Base-by-base conservation (phyloP, 805 yeast species). In the Barnettozyma wickerhamii region DNA sequence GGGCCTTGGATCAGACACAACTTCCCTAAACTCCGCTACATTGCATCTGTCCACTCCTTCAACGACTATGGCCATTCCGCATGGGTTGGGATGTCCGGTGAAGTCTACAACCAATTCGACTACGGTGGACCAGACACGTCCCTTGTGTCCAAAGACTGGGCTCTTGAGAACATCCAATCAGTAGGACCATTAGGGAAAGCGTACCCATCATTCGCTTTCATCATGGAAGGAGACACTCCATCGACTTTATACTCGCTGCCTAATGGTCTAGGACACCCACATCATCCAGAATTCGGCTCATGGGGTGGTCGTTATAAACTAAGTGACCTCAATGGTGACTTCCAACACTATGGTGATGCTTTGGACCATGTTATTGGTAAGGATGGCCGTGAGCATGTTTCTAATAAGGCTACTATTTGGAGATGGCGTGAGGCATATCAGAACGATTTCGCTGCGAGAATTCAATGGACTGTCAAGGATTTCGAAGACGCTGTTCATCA, bases 191-290 rank as follows among this genome's bases (percentile, higher is more conserved):
- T 60, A 29, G 65, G 65, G 14, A 45, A 41, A 6, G 52, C 41
- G 1, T 61, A 60, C 30, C 59, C 59, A 2, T 50, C 49, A 7
- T 42, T 38, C 17, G 28, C 47, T 47, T 59, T 48, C 42, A 46
- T 38, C 15, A 56, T 58, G 60, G 65, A 61, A 43, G 64, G 64
- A 30, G 64, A 60, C 28, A 58, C 64, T 3, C 63, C 64, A 13
- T 48, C 64, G 1, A 45, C 52, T 3, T 40, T 62, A 19, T 53
- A 38, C 29, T 47, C 51, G 14, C 17, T 60, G 7, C 64, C 65
- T 12, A 62, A 62, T 41, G 65, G 65, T 9, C 42, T 62, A 28
- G 53, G 53, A 29, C 48, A 43, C 26, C 63, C 63, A 15, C 46
- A 44, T 9, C 49, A 54, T 36, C 65, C 66, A 20, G 52, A 51